phyloP scores from a whole-genome alignment of 2,329 filamentous ascomycete species.

The Clonostachys rhizophaga region DNA sequence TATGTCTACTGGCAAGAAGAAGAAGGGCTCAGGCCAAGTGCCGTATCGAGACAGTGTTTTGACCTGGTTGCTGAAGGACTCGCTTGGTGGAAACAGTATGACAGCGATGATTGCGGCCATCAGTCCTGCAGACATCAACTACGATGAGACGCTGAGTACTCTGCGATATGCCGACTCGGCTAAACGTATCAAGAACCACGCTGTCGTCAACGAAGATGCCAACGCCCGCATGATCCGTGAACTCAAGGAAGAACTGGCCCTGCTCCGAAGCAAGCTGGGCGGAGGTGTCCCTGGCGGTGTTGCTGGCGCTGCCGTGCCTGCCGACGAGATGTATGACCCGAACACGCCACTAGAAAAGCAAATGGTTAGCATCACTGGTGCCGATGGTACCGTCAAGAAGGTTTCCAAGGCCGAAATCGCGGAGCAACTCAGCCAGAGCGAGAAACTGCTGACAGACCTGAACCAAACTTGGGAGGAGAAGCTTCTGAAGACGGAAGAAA shows the following conservation, averaged over 20 bases:
- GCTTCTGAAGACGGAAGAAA: conserved; percentile 87
- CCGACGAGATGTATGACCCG: conserved; percentile 84
- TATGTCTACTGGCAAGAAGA: conserved; percentile 80
- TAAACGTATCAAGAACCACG: conserved; percentile 99
- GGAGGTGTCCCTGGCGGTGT: conserved; percentile 41
- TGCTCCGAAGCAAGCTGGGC: conserved; percentile 81
- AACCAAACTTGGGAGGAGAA: conserved; percentile 99
- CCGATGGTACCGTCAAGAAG: conserved; percentile 85
- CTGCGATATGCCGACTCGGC: conserved; percentile 95
- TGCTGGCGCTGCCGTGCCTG: conserved; percentile 43
- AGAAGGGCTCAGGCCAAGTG: conserved; percentile 67
- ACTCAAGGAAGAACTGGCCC: conserved; percentile 86
- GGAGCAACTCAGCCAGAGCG: conserved; percentile 91
- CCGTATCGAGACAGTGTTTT: conserved; percentile 96
- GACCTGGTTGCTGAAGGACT: conserved; percentile 96
- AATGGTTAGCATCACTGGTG: conserved; percentile 86
- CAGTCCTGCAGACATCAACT: conserved; percentile 97
- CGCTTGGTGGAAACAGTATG: conserved; percentile 96
- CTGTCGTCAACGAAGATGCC: conserved; percentile 97
- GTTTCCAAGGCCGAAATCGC: conserved; percentile 98
- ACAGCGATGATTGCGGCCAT: conserved; percentile 99
- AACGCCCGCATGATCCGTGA: conserved; percentile 99
- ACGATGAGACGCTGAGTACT: conserved; percentile 94
- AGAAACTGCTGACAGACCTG: conserved; percentile 91
- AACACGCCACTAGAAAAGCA: conserved; percentile 93